phyloP scores from a whole-genome alignment of 805 yeast species.

The Jamesozyma gamospora region DNA sequence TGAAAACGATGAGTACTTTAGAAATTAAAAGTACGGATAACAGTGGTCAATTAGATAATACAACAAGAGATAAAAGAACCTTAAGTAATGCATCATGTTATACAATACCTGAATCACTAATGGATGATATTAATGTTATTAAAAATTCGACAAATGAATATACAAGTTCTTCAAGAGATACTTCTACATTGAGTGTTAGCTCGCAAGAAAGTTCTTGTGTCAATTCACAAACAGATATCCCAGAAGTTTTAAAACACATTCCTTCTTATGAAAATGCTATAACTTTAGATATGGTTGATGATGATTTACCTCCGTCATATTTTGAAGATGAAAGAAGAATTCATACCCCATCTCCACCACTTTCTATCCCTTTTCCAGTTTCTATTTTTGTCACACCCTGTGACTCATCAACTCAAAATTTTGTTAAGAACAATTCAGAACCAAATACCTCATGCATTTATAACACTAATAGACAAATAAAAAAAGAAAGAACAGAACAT shows the following conservation, averaged over 20 bases:
- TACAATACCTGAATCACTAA: conserved; percentile 1
- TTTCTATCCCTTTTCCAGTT: no score
- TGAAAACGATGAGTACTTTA: background rate
- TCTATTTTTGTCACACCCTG: no score
- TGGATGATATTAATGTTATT: background rate
- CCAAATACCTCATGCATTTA: no score
- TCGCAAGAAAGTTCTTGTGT: background rate
- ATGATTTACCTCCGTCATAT: conserved; percentile 62
- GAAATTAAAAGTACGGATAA: background rate
- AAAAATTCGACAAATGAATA: background rate
- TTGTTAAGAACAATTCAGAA: no score
- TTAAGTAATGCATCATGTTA: conserved; percentile 1
- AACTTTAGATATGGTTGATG: conserved; percentile 39
- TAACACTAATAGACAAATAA: no score
- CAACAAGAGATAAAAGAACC: background rate
- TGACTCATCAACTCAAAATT: no score
- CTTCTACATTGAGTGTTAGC: background rate
- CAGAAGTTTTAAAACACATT: conserved; percentile 32
- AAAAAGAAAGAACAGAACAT: no score
- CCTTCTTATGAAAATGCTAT: conserved; percentile 80
- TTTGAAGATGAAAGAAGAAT: conserved; percentile 3
- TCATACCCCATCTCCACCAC: background rate
- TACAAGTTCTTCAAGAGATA: background rate
- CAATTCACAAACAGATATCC: background rate
- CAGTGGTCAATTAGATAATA: background rate